Percentiles rank a stretch among this genome's conserved stretches.
These are phyloP conservation scores for Ulota crispa DNA, from an alignment of 225 moss, liverwort and hornwort genomes.

Conservation along the genomic window DNA sequence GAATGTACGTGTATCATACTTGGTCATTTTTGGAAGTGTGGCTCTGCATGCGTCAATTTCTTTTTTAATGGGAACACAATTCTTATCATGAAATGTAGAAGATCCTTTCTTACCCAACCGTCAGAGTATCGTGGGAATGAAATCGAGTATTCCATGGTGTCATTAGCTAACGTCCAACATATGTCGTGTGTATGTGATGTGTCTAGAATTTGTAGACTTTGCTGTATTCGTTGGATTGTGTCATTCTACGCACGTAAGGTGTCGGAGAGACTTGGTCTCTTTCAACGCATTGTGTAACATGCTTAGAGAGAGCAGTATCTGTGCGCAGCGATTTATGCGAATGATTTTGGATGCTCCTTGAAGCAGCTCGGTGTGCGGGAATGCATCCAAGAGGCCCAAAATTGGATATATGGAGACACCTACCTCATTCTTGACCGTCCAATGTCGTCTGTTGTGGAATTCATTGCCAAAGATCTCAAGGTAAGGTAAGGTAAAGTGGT, in stretches of 20 bases:
- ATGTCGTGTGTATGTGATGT: conserved; percentile 1
- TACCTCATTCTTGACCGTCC: conserved; percentile 92
- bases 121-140: not conserved
- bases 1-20: conserved; percentile 51
- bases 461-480: conserved; percentile 62
- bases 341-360: conserved; percentile 95
- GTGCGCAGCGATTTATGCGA: conserved; percentile 81
- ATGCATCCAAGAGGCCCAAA: conserved; percentile 81
- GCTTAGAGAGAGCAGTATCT: conserved; percentile 28
- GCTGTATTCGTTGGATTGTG: conserved; percentile 9
- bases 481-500: conserved; percentile 22
- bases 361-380: conserved; percentile 86
- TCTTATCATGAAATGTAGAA: not conserved
- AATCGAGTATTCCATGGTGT: not conserved
- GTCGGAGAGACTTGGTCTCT: conserved; percentile 19
- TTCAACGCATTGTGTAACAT: conserved; percentile 25
- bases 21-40: conserved; percentile 22
- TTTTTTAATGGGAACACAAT: not conserved
- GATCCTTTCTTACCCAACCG: not conserved
- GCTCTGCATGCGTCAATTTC: not conserved
- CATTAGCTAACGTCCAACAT: not conserved
- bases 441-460: conserved; percentile 72
- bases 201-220: not conserved
- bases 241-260: not conserved
- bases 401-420: conserved; percentile 85